Evolutionary conservation across 2,329 filamentous ascomycete species (phyloP), one percentile per base, ranked within the genome.

Genomic region (Cryphonectria radicalis): DNA sequence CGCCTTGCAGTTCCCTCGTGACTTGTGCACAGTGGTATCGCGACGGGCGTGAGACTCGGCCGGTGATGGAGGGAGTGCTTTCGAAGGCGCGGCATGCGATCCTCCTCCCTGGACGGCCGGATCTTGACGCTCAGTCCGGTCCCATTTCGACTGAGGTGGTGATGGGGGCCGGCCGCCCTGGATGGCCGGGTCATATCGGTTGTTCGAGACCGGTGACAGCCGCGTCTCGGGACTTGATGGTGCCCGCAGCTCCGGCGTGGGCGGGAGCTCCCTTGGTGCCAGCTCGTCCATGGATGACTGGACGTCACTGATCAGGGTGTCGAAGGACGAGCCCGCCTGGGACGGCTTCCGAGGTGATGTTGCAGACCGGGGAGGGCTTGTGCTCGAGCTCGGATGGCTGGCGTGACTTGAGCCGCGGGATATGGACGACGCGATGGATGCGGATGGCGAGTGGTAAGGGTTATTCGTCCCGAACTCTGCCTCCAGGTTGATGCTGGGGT

Each of bases 1-100:
- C 0, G 93, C 93, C 77, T 94, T 93, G 83, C 96, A 99, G 73
- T 89, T 89, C 2, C 93, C 93, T 70, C 93, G 92, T 22, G 87
- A 87, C 1, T 68, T 67, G 13, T 66, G 70, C 43, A 37, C 43
- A 79, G 7, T 80, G 78, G 57, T 84, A 82, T 40, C 83, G 81
- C 14, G 81, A 83, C 55, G 81, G 79, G 69, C 55, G 17, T 59
- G 28, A 32, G 57, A 35, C 62, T 70, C 50, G 50, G 67, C 35
- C 32, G 64, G 70, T 4, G 72, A 72, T 11, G 72, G 72, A 13
- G 72, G 69, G 10, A 73, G 25, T 43, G 69, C 62, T 35, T 37
- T 64, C 19, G 63, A 66, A 35, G 42, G 68, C 40, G 42, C 64
- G 14, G 62, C 35, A 22, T 14, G 59, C 4, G 59, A 32, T 22